Conservation (phyloP, 2,329 filamentous ascomycete species). For the Cercospora nicotianae region DNA sequence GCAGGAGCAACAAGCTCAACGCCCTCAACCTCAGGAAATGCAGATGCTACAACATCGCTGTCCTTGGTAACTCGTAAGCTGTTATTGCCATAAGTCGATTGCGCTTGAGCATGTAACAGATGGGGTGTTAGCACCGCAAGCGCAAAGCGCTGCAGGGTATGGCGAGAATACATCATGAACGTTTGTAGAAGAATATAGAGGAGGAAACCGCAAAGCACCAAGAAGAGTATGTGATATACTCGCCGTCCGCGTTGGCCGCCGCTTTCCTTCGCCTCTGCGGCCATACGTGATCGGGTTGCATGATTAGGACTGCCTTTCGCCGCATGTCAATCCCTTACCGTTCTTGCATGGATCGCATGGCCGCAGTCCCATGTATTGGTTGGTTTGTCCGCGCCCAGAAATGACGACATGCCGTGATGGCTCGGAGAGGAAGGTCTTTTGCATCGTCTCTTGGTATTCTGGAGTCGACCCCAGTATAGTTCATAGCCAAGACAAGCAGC, state of each 20-base stretch:
- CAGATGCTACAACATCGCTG: conserved; percentile 32
- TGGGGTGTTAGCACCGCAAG: background rate
- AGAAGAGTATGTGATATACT: background rate
- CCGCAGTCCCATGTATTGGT: background rate
- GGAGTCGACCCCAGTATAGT: background rate
- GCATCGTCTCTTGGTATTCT: background rate
- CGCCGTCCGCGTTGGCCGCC: background rate
- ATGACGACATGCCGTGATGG: conserved; percentile 2
- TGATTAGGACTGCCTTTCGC: background rate
- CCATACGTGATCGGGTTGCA: background rate
- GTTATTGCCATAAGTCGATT: conserved; percentile 3
- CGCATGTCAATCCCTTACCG: background rate
- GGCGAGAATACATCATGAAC: background rate
- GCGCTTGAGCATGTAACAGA: background rate
- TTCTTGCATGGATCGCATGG: background rate
- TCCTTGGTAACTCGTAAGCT: conserved; percentile 5
- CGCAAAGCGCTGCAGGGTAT: background rate
- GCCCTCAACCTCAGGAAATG: conserved; percentile 36
- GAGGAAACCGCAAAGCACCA: background rate
- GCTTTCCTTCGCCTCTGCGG: conserved; percentile 2
- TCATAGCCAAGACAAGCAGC: background rate
- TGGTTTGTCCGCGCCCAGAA: background rate
- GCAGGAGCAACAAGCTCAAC: conserved; percentile 38
- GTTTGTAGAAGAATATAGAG: background rate
- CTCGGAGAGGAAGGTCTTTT: conserved; percentile 2